phyloP scores from a whole-genome alignment of 495 filamentous ascomycete genomes.

The Lentithecium fluviatile region DNA sequence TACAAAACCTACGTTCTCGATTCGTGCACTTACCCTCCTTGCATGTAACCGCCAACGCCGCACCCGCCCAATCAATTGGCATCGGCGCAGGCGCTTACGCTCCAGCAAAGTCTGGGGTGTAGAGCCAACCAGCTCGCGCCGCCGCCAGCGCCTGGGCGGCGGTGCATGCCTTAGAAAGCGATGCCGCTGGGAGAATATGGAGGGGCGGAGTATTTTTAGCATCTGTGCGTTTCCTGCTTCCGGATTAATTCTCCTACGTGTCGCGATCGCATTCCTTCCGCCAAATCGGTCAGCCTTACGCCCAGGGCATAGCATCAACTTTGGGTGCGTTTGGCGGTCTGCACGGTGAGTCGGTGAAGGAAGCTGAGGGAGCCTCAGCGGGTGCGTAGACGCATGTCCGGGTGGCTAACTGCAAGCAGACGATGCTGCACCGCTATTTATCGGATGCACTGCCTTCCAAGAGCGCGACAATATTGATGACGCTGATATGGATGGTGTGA shows the following conservation, averaged over 20 bases:
- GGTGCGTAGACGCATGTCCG: background rate
- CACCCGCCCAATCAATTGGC: slow-evolving; percentile 11
- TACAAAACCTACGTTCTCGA: slow-evolving; percentile 1
- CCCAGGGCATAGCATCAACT: background rate
- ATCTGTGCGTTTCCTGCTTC: no score
- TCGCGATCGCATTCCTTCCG: no score
- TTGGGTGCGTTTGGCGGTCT: background rate
- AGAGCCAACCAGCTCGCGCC: slow-evolving; percentile 10
- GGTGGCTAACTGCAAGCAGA: background rate
- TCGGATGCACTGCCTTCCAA: slow-evolving; percentile 5
- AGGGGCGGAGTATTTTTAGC: background rate
- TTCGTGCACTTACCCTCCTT: no score
- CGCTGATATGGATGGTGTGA: background rate
- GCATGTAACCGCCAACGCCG: slow-evolving; percentile 3
- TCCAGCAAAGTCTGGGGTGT: slow-evolving; percentile 9
- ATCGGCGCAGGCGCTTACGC: slow-evolving; percentile 19
- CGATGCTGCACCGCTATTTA: background rate
- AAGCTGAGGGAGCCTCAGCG: background rate
- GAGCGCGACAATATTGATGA: background rate
- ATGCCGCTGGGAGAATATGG: background rate
- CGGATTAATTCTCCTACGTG: no score
- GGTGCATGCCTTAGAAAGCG: background rate
- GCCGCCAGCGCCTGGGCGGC: slow-evolving; percentile 4
- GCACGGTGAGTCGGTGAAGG: background rate
- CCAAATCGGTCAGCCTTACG: background rate